These are phyloP conservation scores for Crithidia fasciculata DNA, from an alignment of 208 protist species.

Conservation along the genomic window DNA sequence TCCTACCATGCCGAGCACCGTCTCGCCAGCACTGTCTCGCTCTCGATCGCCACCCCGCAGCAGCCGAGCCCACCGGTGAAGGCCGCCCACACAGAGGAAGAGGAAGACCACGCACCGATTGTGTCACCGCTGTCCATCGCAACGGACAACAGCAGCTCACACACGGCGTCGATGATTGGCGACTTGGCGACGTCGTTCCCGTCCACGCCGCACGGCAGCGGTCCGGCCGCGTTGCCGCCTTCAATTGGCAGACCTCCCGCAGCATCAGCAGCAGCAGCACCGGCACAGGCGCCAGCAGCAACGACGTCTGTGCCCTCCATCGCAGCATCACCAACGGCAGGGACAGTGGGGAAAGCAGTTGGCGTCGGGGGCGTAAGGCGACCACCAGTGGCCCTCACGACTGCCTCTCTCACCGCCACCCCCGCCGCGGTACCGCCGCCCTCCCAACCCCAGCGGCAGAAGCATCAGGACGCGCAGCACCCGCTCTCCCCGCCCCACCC, in stretches of 20 bases:
- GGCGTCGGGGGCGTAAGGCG: no score
- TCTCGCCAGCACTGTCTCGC: conserved; percentile 3
- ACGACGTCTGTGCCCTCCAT: no score
- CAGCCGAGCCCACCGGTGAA: neutral
- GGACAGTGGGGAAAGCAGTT: no score
- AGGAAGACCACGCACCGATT: neutral
- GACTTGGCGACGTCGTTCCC: conserved; percentile 5
- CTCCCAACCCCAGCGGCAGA: neutral
- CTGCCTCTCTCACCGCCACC: neutral
- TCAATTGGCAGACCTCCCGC: neutral
- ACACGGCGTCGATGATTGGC: conserved; percentile 4
- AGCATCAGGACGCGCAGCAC: neutral
- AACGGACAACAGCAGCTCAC: neutral
- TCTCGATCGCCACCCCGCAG: conserved; percentile 11
- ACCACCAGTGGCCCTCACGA: no score
- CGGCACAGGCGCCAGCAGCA: neutral
- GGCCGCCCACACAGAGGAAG: no score
- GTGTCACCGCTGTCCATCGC: conserved; percentile 18
- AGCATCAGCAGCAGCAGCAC: neutral
- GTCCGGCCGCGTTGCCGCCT: neutral
- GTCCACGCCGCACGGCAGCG: neutral
- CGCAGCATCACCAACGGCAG: no score
- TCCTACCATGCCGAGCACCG: conserved; percentile 4
- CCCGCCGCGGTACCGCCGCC: no score
- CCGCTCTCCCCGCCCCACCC: neutral